These are phyloP conservation scores for Thalassiosira sp. DNA, from an alignment of 352 stramenopile genomes.

Conservation along the genomic window DNA sequence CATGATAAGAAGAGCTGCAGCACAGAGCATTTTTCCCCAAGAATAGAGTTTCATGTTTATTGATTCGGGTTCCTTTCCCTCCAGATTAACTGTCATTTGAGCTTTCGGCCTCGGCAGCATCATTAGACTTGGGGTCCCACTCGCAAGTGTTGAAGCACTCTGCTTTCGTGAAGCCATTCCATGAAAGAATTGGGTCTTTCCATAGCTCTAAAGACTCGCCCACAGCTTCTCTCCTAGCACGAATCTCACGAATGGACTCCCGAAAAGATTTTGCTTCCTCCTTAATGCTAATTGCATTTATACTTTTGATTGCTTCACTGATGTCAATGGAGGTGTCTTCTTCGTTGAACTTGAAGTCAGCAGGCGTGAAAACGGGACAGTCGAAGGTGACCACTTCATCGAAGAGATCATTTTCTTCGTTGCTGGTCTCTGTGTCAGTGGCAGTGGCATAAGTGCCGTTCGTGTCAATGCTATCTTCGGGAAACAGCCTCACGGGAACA, in stretches of 20 bases:
- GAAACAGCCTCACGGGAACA: constrained; percentile 10
- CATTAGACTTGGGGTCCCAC: constrained; percentile 1
- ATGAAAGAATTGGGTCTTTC: not conserved
- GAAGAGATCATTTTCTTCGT: not conserved
- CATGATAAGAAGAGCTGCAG: no score
- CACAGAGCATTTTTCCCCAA: no score
- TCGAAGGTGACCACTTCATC: not conserved
- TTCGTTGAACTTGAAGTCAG: constrained; percentile 7
- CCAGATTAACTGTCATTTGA: no score
- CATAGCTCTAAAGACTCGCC: not conserved
- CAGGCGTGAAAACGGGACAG: constrained; percentile 3
- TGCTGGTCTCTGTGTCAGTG: not conserved
- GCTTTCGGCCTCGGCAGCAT: no score
- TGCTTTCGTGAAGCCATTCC: not conserved
- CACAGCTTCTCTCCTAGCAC: not conserved
- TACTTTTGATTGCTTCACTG: constrained; percentile 8
- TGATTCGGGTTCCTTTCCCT: no score
- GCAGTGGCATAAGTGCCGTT: not conserved
- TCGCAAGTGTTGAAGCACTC: not conserved
- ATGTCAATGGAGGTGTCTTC: constrained; percentile 1
- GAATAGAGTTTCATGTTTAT: no score
- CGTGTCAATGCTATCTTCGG: not conserved
- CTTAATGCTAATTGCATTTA: constrained; percentile 1
- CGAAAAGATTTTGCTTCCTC: not conserved
- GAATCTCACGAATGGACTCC: not conserved